Evolutionary conservation across 306 rosid species (phyloP).

Genomic region (Adenanthera pavonina): DNA sequence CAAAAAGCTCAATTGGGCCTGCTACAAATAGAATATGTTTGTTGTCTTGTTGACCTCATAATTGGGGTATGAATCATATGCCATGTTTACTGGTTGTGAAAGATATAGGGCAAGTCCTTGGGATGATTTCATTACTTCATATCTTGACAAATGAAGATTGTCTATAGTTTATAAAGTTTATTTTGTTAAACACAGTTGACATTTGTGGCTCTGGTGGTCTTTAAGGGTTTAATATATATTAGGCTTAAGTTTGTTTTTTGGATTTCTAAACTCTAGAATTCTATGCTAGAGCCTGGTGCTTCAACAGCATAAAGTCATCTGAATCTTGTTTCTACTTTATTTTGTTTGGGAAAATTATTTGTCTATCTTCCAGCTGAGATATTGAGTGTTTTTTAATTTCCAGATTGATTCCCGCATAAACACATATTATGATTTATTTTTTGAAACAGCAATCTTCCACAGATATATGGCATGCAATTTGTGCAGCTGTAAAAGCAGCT

Average conservation of each 20-base stretch:
- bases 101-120: slow-evolving; percentile 16
- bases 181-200: slow-evolving; percentile 13
- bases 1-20: slow-evolving; percentile 27
- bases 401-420: slow-evolving; percentile 21
- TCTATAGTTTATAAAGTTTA: neutral
- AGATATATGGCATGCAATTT: slow-evolving; percentile 95
- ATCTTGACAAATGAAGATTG: slow-evolving; percentile 22
- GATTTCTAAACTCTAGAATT: neutral
- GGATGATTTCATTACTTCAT: slow-evolving; percentile 19
- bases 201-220: slow-evolving; percentile 29
- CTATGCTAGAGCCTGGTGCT: slow-evolving; percentile 5
- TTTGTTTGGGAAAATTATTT: slow-evolving; percentile 35
- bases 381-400: slow-evolving; percentile 16
- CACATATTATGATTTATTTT: slow-evolving; percentile 31
- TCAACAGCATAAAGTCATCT: neutral
- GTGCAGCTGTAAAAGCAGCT: slow-evolving; percentile 86
- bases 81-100: slow-evolving; percentile 21
- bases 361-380: slow-evolving; percentile 11
- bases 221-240: slow-evolving; percentile 3
- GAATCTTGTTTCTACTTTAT: slow-evolving; percentile 20
- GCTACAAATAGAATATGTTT: slow-evolving; percentile 13
- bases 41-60: neutral
- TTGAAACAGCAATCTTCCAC: slow-evolving; percentile 95
- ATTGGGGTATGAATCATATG: neutral
- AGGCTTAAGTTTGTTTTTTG: neutral